These are phyloP conservation scores for Leccinum truebloodii DNA, from an alignment of 768 basidiomycete species.

Conservation along the genomic window DNA sequence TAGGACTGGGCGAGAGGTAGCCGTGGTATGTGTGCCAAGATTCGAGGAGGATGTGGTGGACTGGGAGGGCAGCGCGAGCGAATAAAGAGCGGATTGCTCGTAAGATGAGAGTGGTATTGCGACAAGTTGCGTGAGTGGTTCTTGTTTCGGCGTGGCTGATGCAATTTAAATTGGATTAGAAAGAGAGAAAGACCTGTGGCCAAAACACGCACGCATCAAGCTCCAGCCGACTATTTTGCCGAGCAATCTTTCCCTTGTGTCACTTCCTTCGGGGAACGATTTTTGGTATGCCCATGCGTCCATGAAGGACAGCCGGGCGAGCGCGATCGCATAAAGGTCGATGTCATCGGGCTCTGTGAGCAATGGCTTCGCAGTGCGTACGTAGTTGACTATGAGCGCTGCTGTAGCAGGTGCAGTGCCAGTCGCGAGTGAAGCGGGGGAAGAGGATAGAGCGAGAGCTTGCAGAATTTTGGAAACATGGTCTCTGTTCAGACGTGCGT, in stretches of 20 bases:
- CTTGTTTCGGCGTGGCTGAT: constrained; percentile 59
- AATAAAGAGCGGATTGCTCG: constrained; percentile 60
- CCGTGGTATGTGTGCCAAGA: background rate
- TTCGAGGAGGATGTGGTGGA: constrained; percentile 15
- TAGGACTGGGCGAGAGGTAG: background rate
- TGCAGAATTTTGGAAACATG: constrained; percentile 78
- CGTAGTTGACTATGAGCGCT: constrained; percentile 64
- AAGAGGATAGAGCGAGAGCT: constrained; percentile 44
- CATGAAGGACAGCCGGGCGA: constrained; percentile 61
- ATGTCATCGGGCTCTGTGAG: constrained; percentile 70
- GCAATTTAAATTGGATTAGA: constrained; percentile 3
- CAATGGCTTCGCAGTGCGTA: constrained; percentile 73
- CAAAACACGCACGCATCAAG: constrained; percentile 57
- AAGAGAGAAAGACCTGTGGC: background rate
- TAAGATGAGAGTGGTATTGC: constrained; percentile 63
- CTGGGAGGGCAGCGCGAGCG: constrained; percentile 55
- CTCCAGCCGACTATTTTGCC: constrained; percentile 66
- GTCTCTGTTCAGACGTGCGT: constrained; percentile 72
- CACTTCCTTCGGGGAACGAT: constrained; percentile 60
- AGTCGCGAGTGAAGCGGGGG: constrained; percentile 39
- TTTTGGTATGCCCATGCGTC: constrained; percentile 80
- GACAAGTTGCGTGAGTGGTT: constrained; percentile 61
- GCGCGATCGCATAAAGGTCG: constrained; percentile 65
- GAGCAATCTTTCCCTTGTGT: constrained; percentile 55
- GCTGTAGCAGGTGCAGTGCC: constrained; percentile 17